These are phyloP conservation scores for Blastobotrys capitulatus DNA, from an alignment of 1,139 yeast species.

Conservation along the genomic window DNA sequence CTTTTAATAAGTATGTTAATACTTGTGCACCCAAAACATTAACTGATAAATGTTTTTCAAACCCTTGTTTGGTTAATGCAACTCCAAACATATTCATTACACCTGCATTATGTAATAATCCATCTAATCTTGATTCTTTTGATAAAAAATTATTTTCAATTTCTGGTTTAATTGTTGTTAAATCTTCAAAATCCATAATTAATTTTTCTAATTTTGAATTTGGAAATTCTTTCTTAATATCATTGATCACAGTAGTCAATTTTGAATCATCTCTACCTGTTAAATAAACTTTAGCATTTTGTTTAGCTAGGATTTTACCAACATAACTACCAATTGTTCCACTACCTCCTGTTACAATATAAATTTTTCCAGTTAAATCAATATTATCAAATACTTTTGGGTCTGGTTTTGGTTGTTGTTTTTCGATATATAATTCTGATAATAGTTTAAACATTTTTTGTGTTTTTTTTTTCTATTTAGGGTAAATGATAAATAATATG, in stretches of 20 bases:
- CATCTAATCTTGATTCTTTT: constrained; percentile 25
- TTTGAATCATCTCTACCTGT: constrained; percentile 38
- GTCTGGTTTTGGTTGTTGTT: background rate
- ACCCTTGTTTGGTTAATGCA: constrained; percentile 40
- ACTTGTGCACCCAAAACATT: constrained; percentile 49
- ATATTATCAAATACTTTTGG: background rate
- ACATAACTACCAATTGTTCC: constrained; percentile 45
- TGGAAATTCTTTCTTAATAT: constrained; percentile 28
- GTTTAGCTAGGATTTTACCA: constrained; percentile 36
- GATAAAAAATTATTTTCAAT: constrained; percentile 32
- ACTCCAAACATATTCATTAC: constrained; percentile 38
- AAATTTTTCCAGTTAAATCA: constrained; percentile 40
- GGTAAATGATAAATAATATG: too few relatives aligned
- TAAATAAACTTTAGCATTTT: constrained; percentile 42
- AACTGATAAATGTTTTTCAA: constrained; percentile 46
- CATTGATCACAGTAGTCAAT: constrained; percentile 34
- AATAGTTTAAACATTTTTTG: too few relatives aligned
- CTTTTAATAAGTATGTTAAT: constrained; percentile 42
- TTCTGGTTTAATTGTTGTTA: constrained; percentile 42
- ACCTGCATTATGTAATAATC: constrained; percentile 39
- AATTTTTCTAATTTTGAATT: constrained; percentile 23
- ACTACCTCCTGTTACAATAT: constrained; percentile 44
- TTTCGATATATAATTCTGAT: background rate
- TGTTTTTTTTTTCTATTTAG: too few relatives aligned
- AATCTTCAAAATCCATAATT: constrained; percentile 41